phyloP scores from a whole-genome alignment of 148 eudicot species.

The Persicaria maculosa region DNA sequence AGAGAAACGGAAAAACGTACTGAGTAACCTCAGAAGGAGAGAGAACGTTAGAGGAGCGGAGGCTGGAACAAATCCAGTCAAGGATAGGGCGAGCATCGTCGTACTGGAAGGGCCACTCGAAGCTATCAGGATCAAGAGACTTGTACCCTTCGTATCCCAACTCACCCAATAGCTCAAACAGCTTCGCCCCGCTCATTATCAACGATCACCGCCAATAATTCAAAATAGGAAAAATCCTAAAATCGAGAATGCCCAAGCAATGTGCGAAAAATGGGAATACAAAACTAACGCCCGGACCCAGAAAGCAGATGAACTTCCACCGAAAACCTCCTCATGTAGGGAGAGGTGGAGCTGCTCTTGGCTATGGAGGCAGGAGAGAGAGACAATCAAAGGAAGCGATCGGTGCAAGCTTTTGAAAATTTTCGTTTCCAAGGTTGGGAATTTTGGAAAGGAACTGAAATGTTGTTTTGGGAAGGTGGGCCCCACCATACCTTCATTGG shows the following conservation, averaged over 20 bases:
- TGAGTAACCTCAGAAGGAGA: constrained; percentile 74
- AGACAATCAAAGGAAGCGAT: neutral
- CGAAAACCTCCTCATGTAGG: neutral
- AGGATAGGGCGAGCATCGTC: constrained; percentile 88
- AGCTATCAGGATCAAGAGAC: constrained; percentile 78
- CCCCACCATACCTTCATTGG: too few species aligned
- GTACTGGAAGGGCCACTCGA: constrained; percentile 98
- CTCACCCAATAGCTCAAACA: constrained; percentile 61
- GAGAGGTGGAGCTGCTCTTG: constrained; percentile 5
- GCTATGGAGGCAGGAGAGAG: constrained; percentile 1
- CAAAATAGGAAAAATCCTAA: neutral
- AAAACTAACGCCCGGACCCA: neutral
- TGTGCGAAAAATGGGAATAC: neutral
- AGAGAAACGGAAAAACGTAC: constrained; percentile 20
- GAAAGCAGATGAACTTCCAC: constrained; percentile 1
- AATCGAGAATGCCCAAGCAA: neutral
- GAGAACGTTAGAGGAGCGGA: constrained; percentile 89
- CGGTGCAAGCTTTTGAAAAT: neutral
- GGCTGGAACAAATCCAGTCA: constrained; percentile 88
- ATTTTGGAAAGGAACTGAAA: constrained; percentile 2
- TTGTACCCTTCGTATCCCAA: constrained; percentile 66
- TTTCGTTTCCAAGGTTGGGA: neutral
- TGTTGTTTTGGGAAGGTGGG: too few species aligned
- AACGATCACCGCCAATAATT: neutral
- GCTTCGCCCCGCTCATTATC: constrained; percentile 65